These are phyloP conservation scores for Diplodia scrobiculata DNA, from an alignment of 2,329 filamentous ascomycete species.

Conservation along the genomic window DNA sequence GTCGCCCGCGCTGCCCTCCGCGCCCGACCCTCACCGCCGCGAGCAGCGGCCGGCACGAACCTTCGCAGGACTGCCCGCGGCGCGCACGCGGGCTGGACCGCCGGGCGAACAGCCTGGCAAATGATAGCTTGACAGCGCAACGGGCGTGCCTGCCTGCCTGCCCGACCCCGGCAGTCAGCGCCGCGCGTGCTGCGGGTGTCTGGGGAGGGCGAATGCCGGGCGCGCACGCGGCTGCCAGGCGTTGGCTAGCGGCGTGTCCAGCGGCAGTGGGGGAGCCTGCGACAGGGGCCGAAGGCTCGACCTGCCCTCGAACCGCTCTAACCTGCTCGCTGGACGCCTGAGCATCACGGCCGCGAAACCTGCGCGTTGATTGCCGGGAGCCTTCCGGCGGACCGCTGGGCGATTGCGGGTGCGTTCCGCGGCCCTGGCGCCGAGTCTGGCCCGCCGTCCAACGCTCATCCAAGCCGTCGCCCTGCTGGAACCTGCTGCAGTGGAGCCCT, in stretches of 20 bases:
- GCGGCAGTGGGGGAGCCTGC: background rate
- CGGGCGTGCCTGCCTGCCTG: background rate
- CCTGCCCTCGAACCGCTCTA: background rate
- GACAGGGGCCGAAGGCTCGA: background rate
- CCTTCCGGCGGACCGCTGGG: conserved; percentile 7
- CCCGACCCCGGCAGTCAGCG: background rate
- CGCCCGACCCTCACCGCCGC: conserved; percentile 11
- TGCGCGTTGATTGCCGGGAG: background rate
- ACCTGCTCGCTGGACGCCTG: conserved; percentile 6
- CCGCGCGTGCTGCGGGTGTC: background rate
- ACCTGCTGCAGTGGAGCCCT: background rate
- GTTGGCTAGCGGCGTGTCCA: background rate
- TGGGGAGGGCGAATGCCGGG: background rate
- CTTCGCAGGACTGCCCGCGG: background rate
- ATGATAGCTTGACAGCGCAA: conserved; percentile 6
- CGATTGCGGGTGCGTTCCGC: background rate
- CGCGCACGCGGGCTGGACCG: background rate
- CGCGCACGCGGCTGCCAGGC: background rate
- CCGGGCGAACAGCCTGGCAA: conserved; percentile 1
- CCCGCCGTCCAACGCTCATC: background rate
- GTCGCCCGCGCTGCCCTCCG: background rate
- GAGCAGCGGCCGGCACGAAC: background rate
- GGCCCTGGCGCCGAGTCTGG: background rate
- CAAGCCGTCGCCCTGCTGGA: background rate
- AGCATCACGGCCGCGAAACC: conserved; percentile 5